These are phyloP conservation scores for Colletotrichum sidae DNA, from an alignment of 2,329 filamentous ascomycete species.

Conservation along the genomic window DNA sequence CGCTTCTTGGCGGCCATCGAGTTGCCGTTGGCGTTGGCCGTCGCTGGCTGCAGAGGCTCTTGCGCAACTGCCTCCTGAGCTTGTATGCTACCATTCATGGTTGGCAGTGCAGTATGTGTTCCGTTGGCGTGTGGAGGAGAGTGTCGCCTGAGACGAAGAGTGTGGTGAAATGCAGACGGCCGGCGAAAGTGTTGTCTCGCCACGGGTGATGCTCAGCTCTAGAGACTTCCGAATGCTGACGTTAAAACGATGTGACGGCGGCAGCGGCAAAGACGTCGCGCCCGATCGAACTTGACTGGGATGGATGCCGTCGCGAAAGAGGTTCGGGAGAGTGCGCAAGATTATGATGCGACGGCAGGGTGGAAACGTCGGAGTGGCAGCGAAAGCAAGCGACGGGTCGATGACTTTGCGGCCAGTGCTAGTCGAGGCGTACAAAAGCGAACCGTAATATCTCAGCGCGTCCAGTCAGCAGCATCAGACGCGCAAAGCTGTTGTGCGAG, in stretches of 20 bases:
- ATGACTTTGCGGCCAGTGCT: no score
- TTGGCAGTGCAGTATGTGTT: conserved; percentile 21
- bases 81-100: conserved; percentile 37
- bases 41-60: conserved; percentile 30
- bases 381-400: neutral
- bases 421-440: conserved; percentile 6
- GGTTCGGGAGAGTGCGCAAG: neutral
- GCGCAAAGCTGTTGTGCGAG: conserved; percentile 3
- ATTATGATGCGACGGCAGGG: neutral
- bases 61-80: conserved; percentile 29
- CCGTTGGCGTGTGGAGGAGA: conserved; percentile 3
- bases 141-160: conserved; percentile 7
- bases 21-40: conserved; percentile 33
- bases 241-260: conserved; percentile 4
- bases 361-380: neutral
- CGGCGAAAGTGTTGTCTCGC: neutral
- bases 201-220: neutral
- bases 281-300: neutral
- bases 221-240: neutral
- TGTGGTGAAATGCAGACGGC: conserved; percentile 12
- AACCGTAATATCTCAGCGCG: conserved; percentile 1
- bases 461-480: conserved; percentile 30
- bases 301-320: neutral
- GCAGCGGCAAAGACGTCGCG: conserved; percentile 10
- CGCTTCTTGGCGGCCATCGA: conserved; percentile 69